Base-by-base conservation (phyloP, 345 rosid species). In the Cardamine chenopodiifolia region DNA sequence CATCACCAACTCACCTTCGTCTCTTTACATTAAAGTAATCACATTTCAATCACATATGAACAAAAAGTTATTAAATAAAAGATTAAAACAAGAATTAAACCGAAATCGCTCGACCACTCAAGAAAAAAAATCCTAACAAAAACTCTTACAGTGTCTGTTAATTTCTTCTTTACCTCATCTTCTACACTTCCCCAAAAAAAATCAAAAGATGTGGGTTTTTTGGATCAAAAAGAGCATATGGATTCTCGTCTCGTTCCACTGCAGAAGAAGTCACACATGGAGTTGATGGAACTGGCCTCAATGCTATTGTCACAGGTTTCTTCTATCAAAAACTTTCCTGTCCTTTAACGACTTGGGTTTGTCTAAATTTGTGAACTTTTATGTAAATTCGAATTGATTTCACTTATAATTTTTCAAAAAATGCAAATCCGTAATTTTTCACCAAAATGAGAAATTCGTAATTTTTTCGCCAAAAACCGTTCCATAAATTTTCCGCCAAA, bases 281-380 rank as follows among this genome's bases (percentile, higher is more conserved):
- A 57, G 71, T 86, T 52, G 90, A 90, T 45, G 96, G 87, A 3
- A 65, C 90, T 55, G 88, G 82, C 34, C 93, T 90, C 78, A 90
- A 90, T 53, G 96, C 96, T 62, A 84, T 88, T 55, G 89, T 88
- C 64, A 88, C 93, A 78, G 91, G 93, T 90, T n/a, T 17, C 35
- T 48, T 35, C 42, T 45, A 6, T 59, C 74, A 18, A 2, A 3
- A 23, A 9, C 32, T 17, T 7, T n/a, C n/a, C n/a, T n/a, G n/a
- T n/a, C n/a, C n/a, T n/a, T n/a, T n/a, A n/a, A n/a, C n/a, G n/a
- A n/a, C n/a, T n/a, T 65, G 17, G 31, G 23, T 18, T 62, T 37
- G 47, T 40, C 49, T 34, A 56, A 47, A 66, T 4, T 12, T 23
- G 12, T 4, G 0, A 28, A 22, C 71, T 73, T 71, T 40, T 39